These are phyloP conservation scores for Aspergillus proliferans DNA, from an alignment of 2,329 filamentous ascomycete species.

Conservation along the genomic window DNA sequence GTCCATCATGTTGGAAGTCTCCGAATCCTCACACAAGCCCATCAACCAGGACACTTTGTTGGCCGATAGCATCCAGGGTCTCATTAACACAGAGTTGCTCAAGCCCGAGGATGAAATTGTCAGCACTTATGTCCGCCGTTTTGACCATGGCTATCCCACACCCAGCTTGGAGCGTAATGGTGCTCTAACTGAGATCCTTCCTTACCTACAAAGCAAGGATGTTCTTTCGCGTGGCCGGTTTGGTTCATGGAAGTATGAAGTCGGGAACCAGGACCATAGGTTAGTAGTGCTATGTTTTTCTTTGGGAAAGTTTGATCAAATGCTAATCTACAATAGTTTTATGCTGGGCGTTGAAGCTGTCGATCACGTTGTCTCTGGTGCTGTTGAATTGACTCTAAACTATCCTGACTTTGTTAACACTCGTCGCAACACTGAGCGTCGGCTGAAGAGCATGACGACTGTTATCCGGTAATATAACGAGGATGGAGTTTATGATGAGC, in stretches of 20 bases:
- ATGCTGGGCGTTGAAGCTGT: conserved; percentile 94
- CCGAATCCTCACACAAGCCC: conserved; percentile 90
- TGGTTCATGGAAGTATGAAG: conserved; percentile 96
- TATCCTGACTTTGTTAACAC: conserved; percentile 93
- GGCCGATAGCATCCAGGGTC: conserved; percentile 85
- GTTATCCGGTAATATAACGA: background rate
- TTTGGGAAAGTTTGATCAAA: background rate
- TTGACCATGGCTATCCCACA: conserved; percentile 97
- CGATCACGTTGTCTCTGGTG: conserved; percentile 81
- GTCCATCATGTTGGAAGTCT: conserved; percentile 99
- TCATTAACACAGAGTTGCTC: conserved; percentile 97
- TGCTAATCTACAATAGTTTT: conserved; percentile 45
- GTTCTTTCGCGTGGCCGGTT: conserved; percentile 96
- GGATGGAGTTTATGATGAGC: too few relatives aligned
- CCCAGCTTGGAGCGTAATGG: conserved; percentile 92
- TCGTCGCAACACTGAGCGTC: conserved; percentile 56
- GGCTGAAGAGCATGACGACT: conserved; percentile 31
- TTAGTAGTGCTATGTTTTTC: background rate
- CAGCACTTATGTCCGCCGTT: conserved; percentile 94
- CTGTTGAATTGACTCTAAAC: conserved; percentile 87
- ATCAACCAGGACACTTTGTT: conserved; percentile 80
- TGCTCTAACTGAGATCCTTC: conserved; percentile 84
- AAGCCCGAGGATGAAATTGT: conserved; percentile 87
- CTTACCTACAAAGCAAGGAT: conserved; percentile 81
- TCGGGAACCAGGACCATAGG: conserved; percentile 93